Evolutionary conservation across 805 yeast species (phyloP).

Genomic region (Candida taoyuanica): DNA sequence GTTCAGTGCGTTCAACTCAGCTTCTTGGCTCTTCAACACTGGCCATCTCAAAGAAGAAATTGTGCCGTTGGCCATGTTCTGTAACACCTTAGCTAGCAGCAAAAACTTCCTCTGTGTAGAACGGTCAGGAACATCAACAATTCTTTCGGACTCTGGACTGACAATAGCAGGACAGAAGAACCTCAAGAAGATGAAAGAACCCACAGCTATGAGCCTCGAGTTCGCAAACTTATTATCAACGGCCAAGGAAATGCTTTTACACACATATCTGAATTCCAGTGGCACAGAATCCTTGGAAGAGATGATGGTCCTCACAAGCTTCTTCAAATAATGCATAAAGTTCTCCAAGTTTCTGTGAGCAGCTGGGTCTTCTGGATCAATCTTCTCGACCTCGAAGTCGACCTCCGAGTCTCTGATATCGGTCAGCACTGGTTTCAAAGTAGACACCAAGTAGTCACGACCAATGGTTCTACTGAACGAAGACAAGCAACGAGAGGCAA

Average conservation of each 20-base stretch:
- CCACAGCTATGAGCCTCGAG: constrained; percentile 67
- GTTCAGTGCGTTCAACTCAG: constrained; percentile 38
- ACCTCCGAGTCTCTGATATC: constrained; percentile 47
- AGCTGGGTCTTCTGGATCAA: constrained; percentile 33
- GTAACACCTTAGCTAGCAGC: constrained; percentile 77
- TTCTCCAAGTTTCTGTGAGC: constrained; percentile 36
- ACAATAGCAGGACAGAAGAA: constrained; percentile 87
- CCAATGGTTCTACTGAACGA: constrained; percentile 70
- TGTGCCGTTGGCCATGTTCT: constrained; percentile 82
- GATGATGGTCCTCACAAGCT: constrained; percentile 55
- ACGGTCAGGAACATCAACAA: constrained; percentile 35
- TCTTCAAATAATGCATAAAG: constrained; percentile 53
- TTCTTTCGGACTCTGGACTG: constrained; percentile 60
- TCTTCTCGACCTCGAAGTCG: constrained; percentile 62
- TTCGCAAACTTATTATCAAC: constrained; percentile 61
- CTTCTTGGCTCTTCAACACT: constrained; percentile 37
- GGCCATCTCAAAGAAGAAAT: constrained; percentile 64
- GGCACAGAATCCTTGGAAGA: constrained; percentile 59
- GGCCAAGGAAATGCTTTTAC: constrained; percentile 56
- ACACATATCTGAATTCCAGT: constrained; percentile 62
- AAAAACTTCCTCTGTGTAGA: constrained; percentile 61
- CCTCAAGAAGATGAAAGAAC: constrained; percentile 80
- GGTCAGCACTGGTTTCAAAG: constrained; percentile 53
- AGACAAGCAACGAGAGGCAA: constrained; percentile 73
- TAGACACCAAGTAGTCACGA: constrained; percentile 45